These are phyloP conservation scores for Parastagonospora avenae DNA, from an alignment of 2,329 filamentous ascomycete species.

Conservation along the genomic window DNA sequence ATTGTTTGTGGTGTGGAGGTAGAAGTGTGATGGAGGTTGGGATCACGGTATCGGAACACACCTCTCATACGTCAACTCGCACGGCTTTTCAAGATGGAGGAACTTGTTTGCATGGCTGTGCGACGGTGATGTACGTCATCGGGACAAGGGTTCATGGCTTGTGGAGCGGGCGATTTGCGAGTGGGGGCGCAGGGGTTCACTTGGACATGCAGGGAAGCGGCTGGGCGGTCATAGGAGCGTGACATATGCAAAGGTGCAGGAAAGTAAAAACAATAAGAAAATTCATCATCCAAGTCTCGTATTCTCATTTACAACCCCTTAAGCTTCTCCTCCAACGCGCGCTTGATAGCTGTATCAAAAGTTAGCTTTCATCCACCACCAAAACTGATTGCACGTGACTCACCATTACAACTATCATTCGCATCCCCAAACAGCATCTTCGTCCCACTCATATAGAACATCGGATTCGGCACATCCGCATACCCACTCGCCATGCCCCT, in stretches of 20 bases:
- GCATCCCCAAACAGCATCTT: slow-evolving; percentile 94
- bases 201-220: not conserved
- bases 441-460: slow-evolving; percentile 90
- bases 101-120: not conserved
- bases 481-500: slow-evolving; percentile 87
- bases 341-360: slow-evolving; percentile 39
- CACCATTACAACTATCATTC: slow-evolving; percentile 76
- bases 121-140: slow-evolving; percentile 25
- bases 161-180: slow-evolving; percentile 5
- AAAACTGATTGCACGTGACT: slow-evolving; percentile 5
- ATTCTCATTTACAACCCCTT: slow-evolving; percentile 27
- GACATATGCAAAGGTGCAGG: not conserved
- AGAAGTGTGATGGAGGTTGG: not conserved
- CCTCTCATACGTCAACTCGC: not conserved
- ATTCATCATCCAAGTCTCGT: not conserved
- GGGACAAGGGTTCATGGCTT: slow-evolving; percentile 8
- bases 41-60: not conserved
- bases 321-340: slow-evolving; percentile 43
- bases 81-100: slow-evolving; percentile 9
- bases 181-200: slow-evolving; percentile 9
- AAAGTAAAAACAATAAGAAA: not conserved
- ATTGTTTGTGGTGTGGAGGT: not conserved
- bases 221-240: not conserved
- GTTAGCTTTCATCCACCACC: slow-evolving; percentile 15
- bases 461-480: slow-evolving; percentile 88